Percentiles rank a stretch among this genome's conserved stretches.
phyloP scores from a whole-genome alignment of 2,329 filamentous ascomycete genomes.

The Fusarium bulbicola region DNA sequence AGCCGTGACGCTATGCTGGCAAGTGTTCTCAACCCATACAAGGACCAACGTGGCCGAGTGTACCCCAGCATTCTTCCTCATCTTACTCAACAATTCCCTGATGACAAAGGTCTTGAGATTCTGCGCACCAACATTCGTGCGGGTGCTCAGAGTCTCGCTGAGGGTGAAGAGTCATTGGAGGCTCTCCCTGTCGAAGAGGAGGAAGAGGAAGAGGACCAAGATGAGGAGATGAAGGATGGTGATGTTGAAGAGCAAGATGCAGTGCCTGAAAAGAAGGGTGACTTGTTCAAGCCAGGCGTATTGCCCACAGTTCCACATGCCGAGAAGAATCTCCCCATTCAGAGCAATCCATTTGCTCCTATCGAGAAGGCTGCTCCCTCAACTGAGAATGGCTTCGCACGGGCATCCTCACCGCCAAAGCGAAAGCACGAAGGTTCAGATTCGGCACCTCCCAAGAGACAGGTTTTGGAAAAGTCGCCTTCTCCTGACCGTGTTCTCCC shows the following conservation, averaged over 20 bases:
- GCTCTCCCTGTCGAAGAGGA: constrained; percentile 40
- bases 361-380: constrained; percentile 31
- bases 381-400: constrained; percentile 12
- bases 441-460: constrained; percentile 50
- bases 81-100: constrained; percentile 71
- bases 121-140: constrained; percentile 68
- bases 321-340: constrained; percentile 41
- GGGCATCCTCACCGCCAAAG: constrained; percentile 47
- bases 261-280: constrained; percentile 20
- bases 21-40: constrained; percentile 81
- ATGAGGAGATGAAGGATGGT: constrained; percentile 50
- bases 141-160: constrained; percentile 37
- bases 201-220: constrained; percentile 52
- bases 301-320: constrained; percentile 33
- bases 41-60: constrained; percentile 68
- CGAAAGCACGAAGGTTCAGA: constrained; percentile 53
- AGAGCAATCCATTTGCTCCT: constrained; percentile 50
- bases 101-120: constrained; percentile 74
- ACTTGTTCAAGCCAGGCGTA: constrained; percentile 32
- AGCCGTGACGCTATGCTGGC: constrained; percentile 79
- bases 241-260: constrained; percentile 50
- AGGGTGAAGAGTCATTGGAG: constrained; percentile 35
- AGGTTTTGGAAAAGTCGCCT: constrained; percentile 49
- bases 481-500: constrained; percentile 32
- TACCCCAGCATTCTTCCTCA: constrained; percentile 83